Evolutionary conservation across 257 asterid genomes (phyloP).

Genomic region (Solanum commersonii): DNA sequence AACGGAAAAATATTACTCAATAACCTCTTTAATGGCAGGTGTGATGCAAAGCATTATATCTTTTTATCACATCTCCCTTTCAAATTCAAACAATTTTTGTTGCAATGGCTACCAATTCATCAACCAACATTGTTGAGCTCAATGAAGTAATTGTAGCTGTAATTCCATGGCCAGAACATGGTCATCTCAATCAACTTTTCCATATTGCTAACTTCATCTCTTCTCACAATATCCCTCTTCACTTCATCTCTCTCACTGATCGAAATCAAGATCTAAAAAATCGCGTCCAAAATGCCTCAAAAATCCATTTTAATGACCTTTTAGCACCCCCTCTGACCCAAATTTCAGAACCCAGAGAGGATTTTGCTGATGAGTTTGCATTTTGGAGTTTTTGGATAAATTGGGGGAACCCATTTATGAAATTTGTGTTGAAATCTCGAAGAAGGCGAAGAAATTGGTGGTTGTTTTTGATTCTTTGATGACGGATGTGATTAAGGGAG

Average conservation of each 20-base stretch:
- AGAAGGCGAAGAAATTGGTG: background rate
- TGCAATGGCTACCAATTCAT: background rate
- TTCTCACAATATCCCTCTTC: background rate
- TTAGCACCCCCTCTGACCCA: background rate
- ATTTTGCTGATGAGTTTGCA: background rate
- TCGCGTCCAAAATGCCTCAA: background rate
- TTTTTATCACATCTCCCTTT: background rate
- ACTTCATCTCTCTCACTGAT: background rate
- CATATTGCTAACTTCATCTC: background rate
- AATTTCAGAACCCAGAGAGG: background rate
- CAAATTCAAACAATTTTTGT: background rate
- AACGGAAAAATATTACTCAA: accelerated
- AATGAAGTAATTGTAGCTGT: background rate
- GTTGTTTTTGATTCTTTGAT: background rate
- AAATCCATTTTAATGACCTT: background rate
- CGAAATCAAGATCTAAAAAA: background rate
- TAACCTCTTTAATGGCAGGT: background rate
- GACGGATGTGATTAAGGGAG: background rate
- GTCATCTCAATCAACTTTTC: background rate
- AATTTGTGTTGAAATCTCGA: background rate
- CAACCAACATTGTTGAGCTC: background rate
- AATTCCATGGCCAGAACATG: background rate
- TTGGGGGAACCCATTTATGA: background rate
- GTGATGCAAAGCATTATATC: background rate
- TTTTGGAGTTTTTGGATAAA: background rate